Evolutionary conservation across 768 basidiomycete genomes (phyloP).

Genomic region (Suillus subluteus): DNA sequence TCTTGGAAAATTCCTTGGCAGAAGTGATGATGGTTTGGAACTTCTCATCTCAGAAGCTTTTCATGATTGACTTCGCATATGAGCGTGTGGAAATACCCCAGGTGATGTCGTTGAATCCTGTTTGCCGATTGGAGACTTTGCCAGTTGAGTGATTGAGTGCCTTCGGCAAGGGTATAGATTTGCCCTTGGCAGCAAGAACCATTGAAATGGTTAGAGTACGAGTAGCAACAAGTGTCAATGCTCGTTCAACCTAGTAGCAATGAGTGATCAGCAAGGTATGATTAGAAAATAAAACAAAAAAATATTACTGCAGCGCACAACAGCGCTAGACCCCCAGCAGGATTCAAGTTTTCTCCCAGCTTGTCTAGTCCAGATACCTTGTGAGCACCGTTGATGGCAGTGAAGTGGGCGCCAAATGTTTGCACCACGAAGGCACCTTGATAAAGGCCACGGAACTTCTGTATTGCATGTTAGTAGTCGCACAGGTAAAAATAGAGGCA

Average conservation of each 20-base stretch:
- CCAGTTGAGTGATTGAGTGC: neutral
- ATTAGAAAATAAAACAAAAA: neutral
- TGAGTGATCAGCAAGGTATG: no score
- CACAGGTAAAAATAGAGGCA: neutral
- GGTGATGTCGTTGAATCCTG: neutral
- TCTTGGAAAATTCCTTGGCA: neutral
- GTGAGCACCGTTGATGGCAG: neutral
- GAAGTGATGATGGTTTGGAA: neutral
- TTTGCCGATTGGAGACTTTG: neutral
- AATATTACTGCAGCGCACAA: neutral
- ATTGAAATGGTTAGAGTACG: neutral
- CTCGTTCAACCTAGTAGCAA: neutral
- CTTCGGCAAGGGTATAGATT: neutral
- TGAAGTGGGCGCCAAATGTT: neutral
- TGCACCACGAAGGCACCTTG: neutral
- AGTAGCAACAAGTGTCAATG: neutral
- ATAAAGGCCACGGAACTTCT: neutral
- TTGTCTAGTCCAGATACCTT: neutral
- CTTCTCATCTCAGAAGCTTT: neutral
- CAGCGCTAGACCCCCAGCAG: neutral
- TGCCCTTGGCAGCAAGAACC: neutral
- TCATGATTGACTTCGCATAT: neutral
- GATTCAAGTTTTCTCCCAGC: neutral
- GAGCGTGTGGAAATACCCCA: neutral
- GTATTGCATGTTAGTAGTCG: neutral